Percentiles rank a stretch among this genome's conserved stretches.
phyloP scores from a whole-genome alignment of 345 rosid species.

The Sonneratia alba region DNA sequence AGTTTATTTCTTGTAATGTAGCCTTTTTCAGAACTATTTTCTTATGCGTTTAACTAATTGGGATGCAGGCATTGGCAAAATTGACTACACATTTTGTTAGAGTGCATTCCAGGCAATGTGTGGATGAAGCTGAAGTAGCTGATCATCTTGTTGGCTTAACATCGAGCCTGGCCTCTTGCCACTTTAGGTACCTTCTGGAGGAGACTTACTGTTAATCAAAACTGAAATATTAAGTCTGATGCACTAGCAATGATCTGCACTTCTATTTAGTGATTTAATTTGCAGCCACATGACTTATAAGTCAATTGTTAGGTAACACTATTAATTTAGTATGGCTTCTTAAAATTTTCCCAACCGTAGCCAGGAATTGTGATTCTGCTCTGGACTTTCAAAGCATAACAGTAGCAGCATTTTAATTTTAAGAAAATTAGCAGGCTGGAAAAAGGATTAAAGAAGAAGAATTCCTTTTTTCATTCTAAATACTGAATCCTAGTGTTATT shows the following conservation, averaged over 20 bases:
- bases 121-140: slow-evolving; percentile 89
- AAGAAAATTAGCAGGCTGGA: background rate
- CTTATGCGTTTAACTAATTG: slow-evolving; percentile 9
- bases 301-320: too few relatives aligned
- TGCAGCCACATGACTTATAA: background rate
- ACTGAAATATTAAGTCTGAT: background rate
- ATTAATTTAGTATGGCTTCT: background rate
- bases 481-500: background rate
- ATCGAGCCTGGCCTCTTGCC: slow-evolving; percentile 79
- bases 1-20: background rate
- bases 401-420: background rate
- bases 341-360: background rate
- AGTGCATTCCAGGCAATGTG: slow-evolving; percentile 78
- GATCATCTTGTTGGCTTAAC: slow-evolving; percentile 84
- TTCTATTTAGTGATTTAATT: background rate
- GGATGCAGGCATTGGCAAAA: slow-evolving; percentile 56
- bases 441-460: too few relatives aligned
- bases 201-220: background rate
- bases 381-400: too few relatives aligned
- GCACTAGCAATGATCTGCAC: background rate
- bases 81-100: slow-evolving; percentile 55
- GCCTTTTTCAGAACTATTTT: background rate
- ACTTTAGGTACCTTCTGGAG: slow-evolving; percentile 39
- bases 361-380: background rate
- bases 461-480: background rate